Conservation (phyloP, 768 basidiomycete species). For the Daedaleopsis nitida region DNA sequence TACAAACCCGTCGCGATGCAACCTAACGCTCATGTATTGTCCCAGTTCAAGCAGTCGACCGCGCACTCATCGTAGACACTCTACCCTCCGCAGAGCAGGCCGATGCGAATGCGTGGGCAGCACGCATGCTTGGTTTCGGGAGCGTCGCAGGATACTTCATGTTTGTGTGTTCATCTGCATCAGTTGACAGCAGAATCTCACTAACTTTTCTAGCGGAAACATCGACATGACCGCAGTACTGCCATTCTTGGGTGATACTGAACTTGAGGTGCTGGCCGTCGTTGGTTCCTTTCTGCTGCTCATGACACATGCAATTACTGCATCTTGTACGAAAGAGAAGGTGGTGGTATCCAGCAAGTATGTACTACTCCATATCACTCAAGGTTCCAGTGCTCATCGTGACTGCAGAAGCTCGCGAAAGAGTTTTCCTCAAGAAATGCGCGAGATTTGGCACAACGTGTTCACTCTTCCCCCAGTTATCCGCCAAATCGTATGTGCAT, state of each 20-base stretch:
- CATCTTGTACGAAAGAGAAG: slow-evolving; percentile 68
- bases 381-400: not conserved
- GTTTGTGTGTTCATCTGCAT: slow-evolving; percentile 44
- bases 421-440: slow-evolving; percentile 48
- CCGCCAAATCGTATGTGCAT: slow-evolving; percentile 70
- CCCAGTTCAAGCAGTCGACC: slow-evolving; percentile 84
- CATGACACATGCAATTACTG: slow-evolving; percentile 62
- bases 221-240: slow-evolving; percentile 70
- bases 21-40: not conserved
- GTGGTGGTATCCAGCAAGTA: slow-evolving; percentile 53
- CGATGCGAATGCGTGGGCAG: slow-evolving; percentile 92
- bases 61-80: slow-evolving; percentile 87
- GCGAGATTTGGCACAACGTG: slow-evolving; percentile 72
- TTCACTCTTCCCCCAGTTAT: slow-evolving; percentile 72
- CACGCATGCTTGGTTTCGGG: slow-evolving; percentile 87
- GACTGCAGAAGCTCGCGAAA: slow-evolving; percentile 31
- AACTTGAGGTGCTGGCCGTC: slow-evolving; percentile 80
- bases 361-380: not conserved
- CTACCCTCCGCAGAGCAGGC: slow-evolving; percentile 76
- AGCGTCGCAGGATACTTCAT: slow-evolving; percentile 86
- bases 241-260: slow-evolving; percentile 76
- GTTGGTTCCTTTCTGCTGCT: slow-evolving; percentile 72
- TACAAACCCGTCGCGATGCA: not conserved
- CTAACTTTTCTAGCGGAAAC: slow-evolving; percentile 61
- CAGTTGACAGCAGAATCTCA: not conserved